Evolutionary conservation across 192 early-diverging fungal species (phyloP).

Genomic region (Mortierella hygrophila): DNA sequence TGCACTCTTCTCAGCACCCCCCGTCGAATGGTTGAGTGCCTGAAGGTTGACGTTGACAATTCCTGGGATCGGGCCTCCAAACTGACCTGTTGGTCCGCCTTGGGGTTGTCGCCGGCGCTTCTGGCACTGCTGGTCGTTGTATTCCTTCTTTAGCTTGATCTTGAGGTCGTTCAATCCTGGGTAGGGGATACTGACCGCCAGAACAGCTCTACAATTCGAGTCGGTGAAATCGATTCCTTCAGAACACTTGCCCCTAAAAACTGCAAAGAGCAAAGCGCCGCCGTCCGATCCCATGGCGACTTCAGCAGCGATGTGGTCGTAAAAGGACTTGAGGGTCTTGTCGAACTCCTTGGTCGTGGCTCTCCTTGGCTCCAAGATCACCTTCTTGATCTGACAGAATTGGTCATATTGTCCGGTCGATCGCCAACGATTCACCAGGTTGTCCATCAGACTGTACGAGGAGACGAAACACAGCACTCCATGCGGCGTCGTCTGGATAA

Average conservation of each 20-base stretch:
- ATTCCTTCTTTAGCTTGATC: conserved; percentile 62
- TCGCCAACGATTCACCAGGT: conserved; percentile 21
- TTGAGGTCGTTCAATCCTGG: conserved; percentile 66
- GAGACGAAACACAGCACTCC: conserved; percentile 60
- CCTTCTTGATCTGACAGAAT: conserved; percentile 21
- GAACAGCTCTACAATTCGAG: conserved; percentile 72
- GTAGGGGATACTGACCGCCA: conserved; percentile 75
- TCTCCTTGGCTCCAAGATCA: conserved; percentile 24
- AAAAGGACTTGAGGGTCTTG: conserved; percentile 60
- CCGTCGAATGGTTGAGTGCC: conserved; percentile 24
- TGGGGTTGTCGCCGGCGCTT: background rate
- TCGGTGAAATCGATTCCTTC: conserved; percentile 85
- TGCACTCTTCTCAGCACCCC: background rate
- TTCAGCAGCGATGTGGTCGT: conserved; percentile 53
- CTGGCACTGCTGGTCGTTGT: conserved; percentile 37
- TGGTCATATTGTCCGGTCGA: conserved; percentile 19
- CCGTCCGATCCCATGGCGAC: conserved; percentile 16
- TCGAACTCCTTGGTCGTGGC: conserved; percentile 33
- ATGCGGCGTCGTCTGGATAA: conserved; percentile 55
- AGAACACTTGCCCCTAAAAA: conserved; percentile 79
- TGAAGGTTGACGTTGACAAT: conserved; percentile 21
- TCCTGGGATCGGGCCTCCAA: background rate
- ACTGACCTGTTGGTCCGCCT: background rate
- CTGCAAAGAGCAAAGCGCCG: conserved; percentile 77
- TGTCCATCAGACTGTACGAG: conserved; percentile 21